Percentiles rank a stretch among this genome's conserved stretches.
Evolutionary conservation across 306 rosid genomes (phyloP).

Genomic region (Mimosa pudica): DNA sequence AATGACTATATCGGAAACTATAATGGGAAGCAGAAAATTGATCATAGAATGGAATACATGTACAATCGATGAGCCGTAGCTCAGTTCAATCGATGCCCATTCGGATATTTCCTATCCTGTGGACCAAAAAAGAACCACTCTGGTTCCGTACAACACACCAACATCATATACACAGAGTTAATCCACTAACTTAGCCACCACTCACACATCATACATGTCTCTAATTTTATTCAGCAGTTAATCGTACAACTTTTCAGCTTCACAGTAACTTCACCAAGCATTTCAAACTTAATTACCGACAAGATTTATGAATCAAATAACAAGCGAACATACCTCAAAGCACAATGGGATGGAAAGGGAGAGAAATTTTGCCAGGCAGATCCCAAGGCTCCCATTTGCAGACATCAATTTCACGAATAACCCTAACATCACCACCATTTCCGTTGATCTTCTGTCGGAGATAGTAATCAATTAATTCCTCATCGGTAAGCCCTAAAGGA

Average conservation of each 20-base stretch:
- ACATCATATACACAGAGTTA: neutral
- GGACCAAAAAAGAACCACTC: conserved; percentile 99
- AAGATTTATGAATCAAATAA: neutral
- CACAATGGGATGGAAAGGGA: neutral
- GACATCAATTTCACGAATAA: conserved; percentile 87
- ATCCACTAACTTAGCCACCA: conserved; percentile 22
- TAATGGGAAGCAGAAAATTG: no score
- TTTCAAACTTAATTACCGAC: neutral
- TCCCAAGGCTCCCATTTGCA: conserved; percentile 99
- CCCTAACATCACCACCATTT: conserved; percentile 58
- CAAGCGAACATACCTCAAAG: neutral
- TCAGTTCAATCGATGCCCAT: conserved; percentile 84
- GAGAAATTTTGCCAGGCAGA: conserved; percentile 64
- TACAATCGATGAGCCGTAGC: conserved; percentile 76
- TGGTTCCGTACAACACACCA: conserved; percentile 53
- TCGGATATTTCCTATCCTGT: conserved; percentile 90
- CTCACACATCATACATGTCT: no score
- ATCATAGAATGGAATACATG: no score
- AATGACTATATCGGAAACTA: no score
- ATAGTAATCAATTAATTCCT: conserved; percentile 79
- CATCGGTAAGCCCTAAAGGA: conserved; percentile 91
- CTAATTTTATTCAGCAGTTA: neutral
- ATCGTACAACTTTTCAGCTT: neutral
- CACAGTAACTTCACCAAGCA: neutral
- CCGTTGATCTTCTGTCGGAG: conserved; percentile 85